These are phyloP conservation scores for Colletotrichum euphorbiae DNA, from an alignment of 2,329 filamentous ascomycete species.

Conservation along the genomic window DNA sequence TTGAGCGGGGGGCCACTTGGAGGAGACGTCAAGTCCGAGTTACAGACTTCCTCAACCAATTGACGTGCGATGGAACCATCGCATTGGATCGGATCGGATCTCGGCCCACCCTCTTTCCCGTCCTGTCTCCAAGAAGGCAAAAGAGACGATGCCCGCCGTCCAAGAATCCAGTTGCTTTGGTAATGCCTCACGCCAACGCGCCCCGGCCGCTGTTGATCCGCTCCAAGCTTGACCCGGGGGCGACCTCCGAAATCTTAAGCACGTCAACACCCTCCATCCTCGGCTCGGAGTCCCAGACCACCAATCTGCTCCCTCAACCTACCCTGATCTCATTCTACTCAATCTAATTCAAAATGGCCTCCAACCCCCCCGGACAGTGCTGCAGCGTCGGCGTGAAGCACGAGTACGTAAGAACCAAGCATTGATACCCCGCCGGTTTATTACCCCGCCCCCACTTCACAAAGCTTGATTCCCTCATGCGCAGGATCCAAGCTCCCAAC, in stretches of 20 bases:
- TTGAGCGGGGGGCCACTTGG: slow-evolving; percentile 18
- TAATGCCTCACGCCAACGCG: slow-evolving; percentile 34
- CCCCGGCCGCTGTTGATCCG: slow-evolving; percentile 6
- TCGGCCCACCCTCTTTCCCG: slow-evolving; percentile 20
- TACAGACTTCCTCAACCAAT: neutral
- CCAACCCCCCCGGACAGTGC: slow-evolving; percentile 63
- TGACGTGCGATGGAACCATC: slow-evolving; percentile 3
- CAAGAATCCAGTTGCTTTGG: slow-evolving; percentile 32
- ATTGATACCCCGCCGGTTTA: slow-evolving; percentile 4
- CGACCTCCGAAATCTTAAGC: slow-evolving; percentile 26
- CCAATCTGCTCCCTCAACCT: neutral
- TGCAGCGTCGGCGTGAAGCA: slow-evolving; percentile 65
- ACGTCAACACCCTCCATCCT: neutral
- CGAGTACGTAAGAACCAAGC: slow-evolving; percentile 55
- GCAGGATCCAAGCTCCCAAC: neutral
- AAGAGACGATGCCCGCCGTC: neutral
- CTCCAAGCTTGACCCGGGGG: neutral
- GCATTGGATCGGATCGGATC: slow-evolving; percentile 20
- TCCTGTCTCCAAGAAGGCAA: neutral
- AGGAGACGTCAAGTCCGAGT: slow-evolving; percentile 7
- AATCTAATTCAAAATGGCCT: slow-evolving; percentile 58
- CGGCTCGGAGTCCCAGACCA: too few relatives aligned
- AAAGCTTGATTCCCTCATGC: slow-evolving; percentile 20
- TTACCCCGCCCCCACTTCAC: slow-evolving; percentile 32
- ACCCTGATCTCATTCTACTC: neutral